Base-by-base conservation (phyloP, 1,284 basidiomycete genomes). In the Fomitiporia mediterranea region DNA sequence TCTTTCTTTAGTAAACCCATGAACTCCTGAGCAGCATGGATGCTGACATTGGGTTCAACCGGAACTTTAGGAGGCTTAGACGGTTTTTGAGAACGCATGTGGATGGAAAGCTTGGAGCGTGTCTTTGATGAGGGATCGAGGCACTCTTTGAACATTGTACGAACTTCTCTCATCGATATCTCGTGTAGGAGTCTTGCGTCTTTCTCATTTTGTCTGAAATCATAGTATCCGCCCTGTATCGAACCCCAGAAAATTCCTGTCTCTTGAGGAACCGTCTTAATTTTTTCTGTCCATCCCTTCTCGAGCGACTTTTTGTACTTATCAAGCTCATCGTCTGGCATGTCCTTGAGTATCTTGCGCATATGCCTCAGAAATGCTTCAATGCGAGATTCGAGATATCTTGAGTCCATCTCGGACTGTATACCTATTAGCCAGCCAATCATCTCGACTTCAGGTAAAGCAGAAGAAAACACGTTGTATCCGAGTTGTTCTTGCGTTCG, bases 401-500 rank as follows among this genome's bases (percentile, higher is more conserved):
- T 77, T 3, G 95, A 84, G 23, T 78, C 76, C 53, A 86, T 86
- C 73, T 98, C 95, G 63, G 89, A 92, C 74, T 99, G 97, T 28
- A 99, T 82, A 6, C 95, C 75, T 52, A 99, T 81, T 15, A 91
- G 82, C 63, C 96, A 73, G 8, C 94, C 94, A 62, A 83, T 80
- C 55, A 86, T 79, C 35, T 83, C 86, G 2, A 79, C 74, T 8
- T 87, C 86, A 23, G 73, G 67, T 76, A 79, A 81, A 37, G 75
- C 70, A 0, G 79, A 76, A 54, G 82, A 82, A 1, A 75, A 79
- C 38, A 94, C 91, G 48, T 96, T 79, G 68, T 99, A 99, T 11
- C 97, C 97, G 0, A 99, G 80, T 70, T 99, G 97, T 69, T 99
- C 94, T 69, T 94, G 87, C 2, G 96, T 98, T 17, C 97, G 86